Conservation (phyloP, 306 rosid species). For the Ceratonia siliqua region DNA sequence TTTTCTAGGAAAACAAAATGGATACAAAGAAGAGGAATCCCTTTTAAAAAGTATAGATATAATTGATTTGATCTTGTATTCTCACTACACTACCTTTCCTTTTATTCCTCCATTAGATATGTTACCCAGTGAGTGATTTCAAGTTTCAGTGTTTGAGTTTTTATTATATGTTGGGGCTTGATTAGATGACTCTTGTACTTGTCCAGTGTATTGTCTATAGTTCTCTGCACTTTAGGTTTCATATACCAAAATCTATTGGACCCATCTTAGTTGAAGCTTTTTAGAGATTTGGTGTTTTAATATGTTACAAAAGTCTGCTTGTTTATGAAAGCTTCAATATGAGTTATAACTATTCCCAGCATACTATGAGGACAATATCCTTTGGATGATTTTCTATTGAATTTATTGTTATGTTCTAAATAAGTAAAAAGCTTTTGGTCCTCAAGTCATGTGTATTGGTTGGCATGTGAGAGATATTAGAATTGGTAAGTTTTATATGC, state of each 20-base stretch:
- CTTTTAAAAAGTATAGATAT: not conserved
- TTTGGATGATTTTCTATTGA: conserved; percentile 5
- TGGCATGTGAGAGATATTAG: conserved; percentile 12
- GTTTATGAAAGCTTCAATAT: not conserved
- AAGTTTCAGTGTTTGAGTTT: conserved; percentile 12
- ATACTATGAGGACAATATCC: not conserved
- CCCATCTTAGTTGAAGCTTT: not conserved
- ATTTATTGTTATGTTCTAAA: conserved; percentile 18
- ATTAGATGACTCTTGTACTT: conserved; percentile 21
- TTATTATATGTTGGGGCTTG: conserved; percentile 6
- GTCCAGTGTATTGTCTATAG: not conserved
- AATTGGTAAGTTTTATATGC: conserved; percentile 20
- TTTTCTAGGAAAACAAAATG: not conserved
- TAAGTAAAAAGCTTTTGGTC: conserved; percentile 15
- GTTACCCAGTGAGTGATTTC: not conserved
- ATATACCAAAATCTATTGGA: not conserved
- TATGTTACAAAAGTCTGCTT: conserved; percentile 4
- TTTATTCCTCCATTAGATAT: conserved; percentile 6
- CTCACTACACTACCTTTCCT: not conserved
- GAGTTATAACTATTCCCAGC: not conserved
- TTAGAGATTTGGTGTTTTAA: not conserved
- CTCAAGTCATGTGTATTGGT: conserved; percentile 1
- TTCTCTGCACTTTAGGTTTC: conserved; percentile 10
- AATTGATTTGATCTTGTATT: conserved; percentile 13
- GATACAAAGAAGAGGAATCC: not conserved